A percentile compares a stretch with the other conserved stretches of the same genome.
These are phyloP conservation scores for Apiotrichum sp. DNA, from an alignment of 1,284 basidiomycete species.

Conservation along the genomic window DNA sequence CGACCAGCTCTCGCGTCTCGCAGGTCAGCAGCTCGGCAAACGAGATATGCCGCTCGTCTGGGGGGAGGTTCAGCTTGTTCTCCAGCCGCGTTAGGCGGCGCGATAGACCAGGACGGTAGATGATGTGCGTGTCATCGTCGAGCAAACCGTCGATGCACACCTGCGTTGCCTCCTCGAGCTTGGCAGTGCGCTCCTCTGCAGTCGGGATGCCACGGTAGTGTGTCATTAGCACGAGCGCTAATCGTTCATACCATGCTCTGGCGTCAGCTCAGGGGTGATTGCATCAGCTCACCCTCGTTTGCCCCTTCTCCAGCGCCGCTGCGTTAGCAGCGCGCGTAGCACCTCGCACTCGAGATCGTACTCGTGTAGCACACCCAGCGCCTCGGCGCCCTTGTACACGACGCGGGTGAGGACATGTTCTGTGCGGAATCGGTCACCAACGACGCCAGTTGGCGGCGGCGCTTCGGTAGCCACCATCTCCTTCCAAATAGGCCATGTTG, in stretches of 20 bases:
- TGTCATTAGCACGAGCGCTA: constrained; percentile 70
- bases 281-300: constrained; percentile 56
- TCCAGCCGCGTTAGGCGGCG: constrained; percentile 68
- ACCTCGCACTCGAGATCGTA: constrained; percentile 64
- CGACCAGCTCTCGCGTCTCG: constrained; percentile 50
- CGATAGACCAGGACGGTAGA: constrained; percentile 71
- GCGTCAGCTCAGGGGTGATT: constrained; percentile 5
- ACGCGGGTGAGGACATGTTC: constrained; percentile 81
- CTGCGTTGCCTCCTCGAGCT: constrained; percentile 55
- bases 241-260: constrained; percentile 77
- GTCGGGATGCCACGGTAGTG: constrained; percentile 50
- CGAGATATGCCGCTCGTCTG: constrained; percentile 56
- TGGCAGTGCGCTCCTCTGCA: constrained; percentile 43
- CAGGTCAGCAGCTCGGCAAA: constrained; percentile 54
- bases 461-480: constrained; percentile 44
- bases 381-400: constrained; percentile 63
- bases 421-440: constrained; percentile 71
- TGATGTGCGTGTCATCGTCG: constrained; percentile 69
- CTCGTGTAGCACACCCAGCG: constrained; percentile 63
- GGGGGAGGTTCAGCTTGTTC: constrained; percentile 61
- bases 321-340: constrained; percentile 65
- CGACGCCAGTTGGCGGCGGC: constrained; percentile 14
- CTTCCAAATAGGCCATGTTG: constrained; percentile 55
- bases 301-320: constrained; percentile 74
- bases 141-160: constrained; percentile 66